phyloP scores from a whole-genome alignment of 148 eudicot genomes.

The Dysphania ambrosioides region DNA sequence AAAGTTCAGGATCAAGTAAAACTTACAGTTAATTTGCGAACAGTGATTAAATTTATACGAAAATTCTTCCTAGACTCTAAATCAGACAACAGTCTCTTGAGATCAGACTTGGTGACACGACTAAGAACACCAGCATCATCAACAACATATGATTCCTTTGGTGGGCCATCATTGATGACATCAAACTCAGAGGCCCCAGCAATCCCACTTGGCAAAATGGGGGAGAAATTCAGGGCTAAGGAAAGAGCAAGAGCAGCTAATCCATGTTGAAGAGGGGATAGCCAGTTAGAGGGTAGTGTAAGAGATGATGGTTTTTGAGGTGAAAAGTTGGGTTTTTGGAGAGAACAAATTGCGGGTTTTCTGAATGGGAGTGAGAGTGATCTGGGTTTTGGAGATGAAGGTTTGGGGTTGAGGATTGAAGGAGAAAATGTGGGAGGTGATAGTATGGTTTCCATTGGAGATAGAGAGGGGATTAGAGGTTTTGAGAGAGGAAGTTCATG shows the following conservation, averaged over 20 bases:
- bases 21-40: conserved; percentile 84
- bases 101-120: conserved; percentile 75
- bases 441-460: conserved; percentile 81
- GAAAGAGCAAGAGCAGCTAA: conserved; percentile 80
- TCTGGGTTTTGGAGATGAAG: conserved; percentile 35
- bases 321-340: conserved; percentile 40
- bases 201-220: conserved; percentile 35
- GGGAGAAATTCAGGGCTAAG: conserved; percentile 64
- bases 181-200: conserved; percentile 87
- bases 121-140: conserved; percentile 99
- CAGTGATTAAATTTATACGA: conserved; percentile 74
- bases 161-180: conserved; percentile 78
- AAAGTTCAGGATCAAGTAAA: neutral
- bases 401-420: conserved; percentile 48
- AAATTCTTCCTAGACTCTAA: conserved; percentile 86
- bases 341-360: conserved; percentile 51
- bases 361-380: conserved; percentile 26
- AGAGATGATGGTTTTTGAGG: conserved; percentile 33
- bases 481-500: conserved; percentile 28
- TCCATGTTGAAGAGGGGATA: conserved; percentile 65
- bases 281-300: conserved; percentile 47
- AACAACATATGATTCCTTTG: conserved; percentile 70
- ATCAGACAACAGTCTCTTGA: conserved; percentile 78
- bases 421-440: conserved; percentile 60
- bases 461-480: conserved; percentile 17